Percentiles rank a stretch among this genome's conserved stretches.
Conservation (phyloP, 2,329 filamentous ascomycete genomes). For the Nemania sp. region DNA sequence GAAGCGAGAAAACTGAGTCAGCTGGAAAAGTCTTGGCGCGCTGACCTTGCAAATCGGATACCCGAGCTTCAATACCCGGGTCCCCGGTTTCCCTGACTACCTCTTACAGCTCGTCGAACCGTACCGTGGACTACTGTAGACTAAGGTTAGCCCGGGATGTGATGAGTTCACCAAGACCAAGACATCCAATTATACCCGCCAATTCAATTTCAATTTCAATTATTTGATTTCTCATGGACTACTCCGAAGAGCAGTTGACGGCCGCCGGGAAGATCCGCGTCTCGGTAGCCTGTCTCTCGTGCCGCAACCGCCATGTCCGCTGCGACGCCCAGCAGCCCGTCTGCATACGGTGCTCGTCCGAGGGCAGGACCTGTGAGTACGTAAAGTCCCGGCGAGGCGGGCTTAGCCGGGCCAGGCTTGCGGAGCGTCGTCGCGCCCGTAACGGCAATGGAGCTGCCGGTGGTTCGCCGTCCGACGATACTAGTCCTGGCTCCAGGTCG, state of each 20-base stretch:
- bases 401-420: conserved; percentile 21
- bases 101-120: too few species aligned
- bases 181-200: background rate
- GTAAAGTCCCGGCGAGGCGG: conserved; percentile 29
- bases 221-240: conserved; percentile 10
- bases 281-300: conserved; percentile 27
- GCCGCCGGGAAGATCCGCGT: conserved; percentile 14
- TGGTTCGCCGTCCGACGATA: conserved; percentile 17
- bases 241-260: conserved; percentile 6
- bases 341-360: conserved; percentile 24
- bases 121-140: too few species aligned
- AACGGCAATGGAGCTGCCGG: background rate
- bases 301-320: conserved; percentile 26
- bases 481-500: conserved; percentile 16
- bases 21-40: conserved; percentile 16
- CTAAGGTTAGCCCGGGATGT: too few species aligned
- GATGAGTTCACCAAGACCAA: too few species aligned
- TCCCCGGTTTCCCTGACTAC: conserved; percentile 21
- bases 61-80: conserved; percentile 16
- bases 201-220: background rate
- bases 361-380: conserved; percentile 27
- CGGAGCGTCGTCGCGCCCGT: conserved; percentile 20
- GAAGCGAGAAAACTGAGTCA: conserved; percentile 12
- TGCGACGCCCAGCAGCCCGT: conserved; percentile 26
- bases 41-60: conserved; percentile 5